Percentiles rank a stretch among this genome's conserved stretches.
phyloP scores from a whole-genome alignment of 306 rosid genomes.

The Ziziphus jujuba region DNA sequence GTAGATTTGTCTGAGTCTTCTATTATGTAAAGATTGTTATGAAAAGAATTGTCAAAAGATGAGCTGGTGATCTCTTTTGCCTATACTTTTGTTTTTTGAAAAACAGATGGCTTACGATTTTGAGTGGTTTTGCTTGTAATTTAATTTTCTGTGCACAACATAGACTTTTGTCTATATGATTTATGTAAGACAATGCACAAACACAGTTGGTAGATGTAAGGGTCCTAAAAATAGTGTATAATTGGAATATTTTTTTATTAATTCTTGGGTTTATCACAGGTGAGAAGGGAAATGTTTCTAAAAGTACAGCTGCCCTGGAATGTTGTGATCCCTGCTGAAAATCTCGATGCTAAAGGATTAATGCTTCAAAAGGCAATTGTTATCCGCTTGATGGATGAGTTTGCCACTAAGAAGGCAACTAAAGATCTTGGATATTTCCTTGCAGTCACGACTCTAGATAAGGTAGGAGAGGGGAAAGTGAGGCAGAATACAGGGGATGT shows the following conservation, averaged over 20 bases:
- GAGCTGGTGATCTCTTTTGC: too few relatives aligned
- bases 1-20: too few relatives aligned
- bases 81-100: too few relatives aligned
- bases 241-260: conserved; percentile 9
- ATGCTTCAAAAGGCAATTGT: conserved; percentile 71
- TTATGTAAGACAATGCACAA: not conserved
- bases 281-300: conserved; percentile 52
- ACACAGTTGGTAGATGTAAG: not conserved
- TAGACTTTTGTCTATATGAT: too few relatives aligned
- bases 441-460: conserved; percentile 71
- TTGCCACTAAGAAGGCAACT: conserved; percentile 66
- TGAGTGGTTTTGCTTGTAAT: too few relatives aligned
- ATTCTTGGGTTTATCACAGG: conserved; percentile 31
- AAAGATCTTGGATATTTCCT: conserved; percentile 74
- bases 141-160: too few relatives aligned
- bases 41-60: too few relatives aligned
- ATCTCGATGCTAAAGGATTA: conserved; percentile 54
- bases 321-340: conserved; percentile 70
- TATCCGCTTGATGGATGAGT: conserved; percentile 55
- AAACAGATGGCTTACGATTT: too few relatives aligned
- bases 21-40: too few relatives aligned
- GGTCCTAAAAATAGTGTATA: not conserved
- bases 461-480: conserved; percentile 77
- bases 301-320: conserved; percentile 77
- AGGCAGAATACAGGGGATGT: conserved; percentile 78